These are phyloP conservation scores for Hirschioporus abietinus DNA, from an alignment of 768 basidiomycete species.

Conservation along the genomic window DNA sequence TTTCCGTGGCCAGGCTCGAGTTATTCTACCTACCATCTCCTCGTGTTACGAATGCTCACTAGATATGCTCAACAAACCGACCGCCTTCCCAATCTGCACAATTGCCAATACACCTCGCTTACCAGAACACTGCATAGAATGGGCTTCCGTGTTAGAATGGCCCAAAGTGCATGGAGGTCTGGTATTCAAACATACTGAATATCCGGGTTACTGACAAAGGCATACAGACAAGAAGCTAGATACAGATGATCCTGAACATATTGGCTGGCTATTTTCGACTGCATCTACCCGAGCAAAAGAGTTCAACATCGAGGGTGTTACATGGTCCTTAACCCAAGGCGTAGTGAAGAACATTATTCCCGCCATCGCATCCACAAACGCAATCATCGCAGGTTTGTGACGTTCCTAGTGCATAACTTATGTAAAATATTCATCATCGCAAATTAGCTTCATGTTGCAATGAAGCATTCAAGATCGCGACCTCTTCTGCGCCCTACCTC, in stretches of 20 bases:
- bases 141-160: slow-evolving; percentile 99
- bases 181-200: slow-evolving; percentile 10
- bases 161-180: slow-evolving; percentile 86
- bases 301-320: slow-evolving; percentile 97
- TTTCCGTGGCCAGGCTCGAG: slow-evolving; percentile 97
- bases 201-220: slow-evolving; percentile 8
- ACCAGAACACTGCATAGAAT: slow-evolving; percentile 98
- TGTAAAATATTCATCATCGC: not conserved
- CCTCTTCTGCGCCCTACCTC: slow-evolving; percentile 87
- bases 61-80: slow-evolving; percentile 97
- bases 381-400: slow-evolving; percentile 82
- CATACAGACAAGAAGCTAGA: slow-evolving; percentile 87
- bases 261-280: slow-evolving; percentile 82
- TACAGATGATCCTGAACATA: slow-evolving; percentile 96
- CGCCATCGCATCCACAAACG: slow-evolving; percentile 97
- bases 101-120: slow-evolving; percentile 98
- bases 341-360: slow-evolving; percentile 99
- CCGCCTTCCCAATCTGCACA: slow-evolving; percentile 96
- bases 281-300: slow-evolving; percentile 83
- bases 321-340: slow-evolving; percentile 95
- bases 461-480: slow-evolving; percentile 98
- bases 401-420: not conserved
- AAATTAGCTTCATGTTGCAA: slow-evolving; percentile 88
- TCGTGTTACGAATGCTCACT: slow-evolving; percentile 98
- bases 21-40: slow-evolving; percentile 90